phyloP scores from a whole-genome alignment of 257 asterid species.

The Solanum corneliomulleri region DNA sequence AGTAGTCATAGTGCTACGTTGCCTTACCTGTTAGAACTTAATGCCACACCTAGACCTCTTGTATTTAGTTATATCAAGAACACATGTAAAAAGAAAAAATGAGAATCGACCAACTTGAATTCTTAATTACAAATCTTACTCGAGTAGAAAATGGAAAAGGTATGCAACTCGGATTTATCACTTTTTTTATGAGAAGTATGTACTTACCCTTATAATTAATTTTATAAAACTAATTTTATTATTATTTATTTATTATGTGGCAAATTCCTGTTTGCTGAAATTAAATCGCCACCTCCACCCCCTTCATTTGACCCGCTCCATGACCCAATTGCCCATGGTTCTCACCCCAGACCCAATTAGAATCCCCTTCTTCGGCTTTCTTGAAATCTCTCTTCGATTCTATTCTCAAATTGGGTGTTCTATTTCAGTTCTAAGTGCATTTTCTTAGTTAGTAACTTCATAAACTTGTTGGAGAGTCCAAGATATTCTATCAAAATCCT shows the following conservation, averaged over 20 bases:
- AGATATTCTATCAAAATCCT: background rate
- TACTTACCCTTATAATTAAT: background rate
- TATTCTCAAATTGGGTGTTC: background rate
- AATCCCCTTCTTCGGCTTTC: background rate
- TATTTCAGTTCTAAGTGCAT: background rate
- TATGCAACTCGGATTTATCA: background rate
- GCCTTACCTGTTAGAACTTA: background rate
- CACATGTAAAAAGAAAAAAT: background rate
- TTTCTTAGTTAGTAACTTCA: background rate
- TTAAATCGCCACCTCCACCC: background rate
- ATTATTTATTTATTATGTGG: background rate
- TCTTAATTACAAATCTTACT: background rate
- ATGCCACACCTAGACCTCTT: background rate
- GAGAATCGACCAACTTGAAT: background rate
- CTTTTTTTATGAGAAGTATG: background rate
- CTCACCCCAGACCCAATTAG: background rate
- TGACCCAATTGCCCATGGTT: background rate
- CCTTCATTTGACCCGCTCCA: background rate
- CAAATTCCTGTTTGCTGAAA: background rate
- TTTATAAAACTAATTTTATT: too few relatives aligned
- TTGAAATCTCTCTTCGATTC: background rate
- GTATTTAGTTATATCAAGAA: background rate
- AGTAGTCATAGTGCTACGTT: background rate
- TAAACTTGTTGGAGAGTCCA: background rate
- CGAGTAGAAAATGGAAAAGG: background rate